Evolutionary conservation across 257 asterid species (phyloP), one percentile per base, ranked within the genome.

Genomic region (Forsythia viridissima): DNA sequence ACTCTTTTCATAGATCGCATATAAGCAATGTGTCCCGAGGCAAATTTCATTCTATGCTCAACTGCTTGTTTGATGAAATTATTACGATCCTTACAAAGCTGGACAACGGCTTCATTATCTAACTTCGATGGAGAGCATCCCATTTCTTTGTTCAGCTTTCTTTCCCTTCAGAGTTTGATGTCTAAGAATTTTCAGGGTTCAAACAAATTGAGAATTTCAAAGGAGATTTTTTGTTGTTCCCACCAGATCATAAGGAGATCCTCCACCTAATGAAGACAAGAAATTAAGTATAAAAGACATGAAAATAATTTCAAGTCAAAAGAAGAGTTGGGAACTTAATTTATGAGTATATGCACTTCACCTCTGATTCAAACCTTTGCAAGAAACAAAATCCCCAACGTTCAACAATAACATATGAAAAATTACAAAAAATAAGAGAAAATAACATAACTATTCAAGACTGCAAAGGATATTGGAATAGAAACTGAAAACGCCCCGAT

Each of bases 91-190:
- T 92, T 92, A 76, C 99, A 95, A 72, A 95, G 94, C 87, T 84
- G 90, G 73, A 95, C 96, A 7, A 92, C 91, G 72, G 93, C 99
- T 85, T 93, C 99, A 82, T 93, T 90, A 80, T 95, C 99, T 88
- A 95, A 83, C 83, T 93, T 95, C 16, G 99, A 95, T 41, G 89
- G 79, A 65, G 99, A 95, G 82, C 99, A 95, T 87, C 99, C 99
- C 99, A 95, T 93, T 73, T 87, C 91, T 80, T 42, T 51, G 69
- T 77, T 52, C 36, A 37, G 52, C 44, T 76, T 74, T 66, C 37
- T 74, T 74, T 70, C 74, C 41, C 37, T 12, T 76, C 38, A 48
- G 39, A 16, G 37, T 71, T 16, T 6, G 48, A 20, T 2, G 80
- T 81, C 80, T 86, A 85, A 40, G 91, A 87, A 65, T 82, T 85